Conservation (phyloP, 306 rosid genomes). For the Cucumis sativus region DNA sequence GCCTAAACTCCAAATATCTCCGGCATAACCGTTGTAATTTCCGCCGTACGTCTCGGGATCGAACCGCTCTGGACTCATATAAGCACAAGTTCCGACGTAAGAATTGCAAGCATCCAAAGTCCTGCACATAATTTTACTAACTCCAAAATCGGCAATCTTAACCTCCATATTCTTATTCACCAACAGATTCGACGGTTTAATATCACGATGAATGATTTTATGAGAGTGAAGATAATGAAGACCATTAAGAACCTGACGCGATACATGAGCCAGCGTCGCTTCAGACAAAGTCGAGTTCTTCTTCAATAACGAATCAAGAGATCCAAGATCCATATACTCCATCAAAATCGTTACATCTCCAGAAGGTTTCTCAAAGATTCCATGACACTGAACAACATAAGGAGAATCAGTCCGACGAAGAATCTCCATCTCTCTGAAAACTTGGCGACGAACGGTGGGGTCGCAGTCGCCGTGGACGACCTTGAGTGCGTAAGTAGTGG, state of each 20-base stretch:
- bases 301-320: conserved; percentile 34
- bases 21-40: conserved; percentile 63
- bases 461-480: conserved; percentile 45
- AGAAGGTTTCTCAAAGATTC: conserved; percentile 60
- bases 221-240: conserved; percentile 62
- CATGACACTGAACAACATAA: conserved; percentile 41
- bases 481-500: conserved; percentile 45
- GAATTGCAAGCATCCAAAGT: conserved; percentile 67
- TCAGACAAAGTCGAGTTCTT: conserved; percentile 48
- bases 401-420: conserved; percentile 84
- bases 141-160: conserved; percentile 87
- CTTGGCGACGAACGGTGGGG: conserved; percentile 46
- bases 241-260: conserved; percentile 59
- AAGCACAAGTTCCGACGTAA: conserved; percentile 89
- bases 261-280: conserved; percentile 30
- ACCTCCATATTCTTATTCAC: conserved; percentile 43
- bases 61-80: conserved; percentile 95
- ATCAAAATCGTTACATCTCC: conserved; percentile 62
- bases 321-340: conserved; percentile 74
- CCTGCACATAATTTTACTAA: conserved; percentile 62
- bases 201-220: conserved; percentile 75
- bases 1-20: conserved; percentile 89
- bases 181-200: conserved; percentile 66
- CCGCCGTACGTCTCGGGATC: conserved; percentile 80
- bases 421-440: conserved; percentile 53